Base-by-base conservation (phyloP, 306 rosid genomes). In the Rosa persica region DNA sequence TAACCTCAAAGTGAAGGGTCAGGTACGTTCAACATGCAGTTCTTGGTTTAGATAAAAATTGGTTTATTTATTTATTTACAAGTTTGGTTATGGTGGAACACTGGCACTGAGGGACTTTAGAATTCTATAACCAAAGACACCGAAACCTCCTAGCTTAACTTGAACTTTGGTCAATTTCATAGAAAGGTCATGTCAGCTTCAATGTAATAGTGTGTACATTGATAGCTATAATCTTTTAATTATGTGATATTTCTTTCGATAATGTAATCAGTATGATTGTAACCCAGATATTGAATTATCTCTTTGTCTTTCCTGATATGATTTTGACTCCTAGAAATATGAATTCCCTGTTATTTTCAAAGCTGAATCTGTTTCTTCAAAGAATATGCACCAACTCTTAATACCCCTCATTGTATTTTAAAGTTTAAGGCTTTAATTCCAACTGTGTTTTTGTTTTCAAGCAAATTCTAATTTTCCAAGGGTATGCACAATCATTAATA, bases 1-100 rank as follows among this genome's bases (percentile, higher is more conserved):
- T 79, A 92, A 90, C 67, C 97, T 93, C 78, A 93, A 93, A 86
- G 96, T 90, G 67, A 92, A 92, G 86, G 93, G 96, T 2, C 96
- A 92, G 97, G 97, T 92, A 19, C 5, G 10, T n/a, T 9, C 46
- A 25, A 7, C 22, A 4, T n/a, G 39, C 0, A 13, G 8, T 39
- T 73, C 22, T 64, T 23, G 44, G n/a, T 15, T 44, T 23, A 17
- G 40, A 55, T 57, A 44, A 6, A 30, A 43, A 34, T 27, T 22
- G 39, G 68, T 12, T 73, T 34, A 17, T 27, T 25, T 2, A 15
- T 4, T 25, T 36, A 20, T 61, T 4, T 48, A 16, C 27, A 54
- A 19, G 61, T 44, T 73, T 43, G 70, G 69, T 36, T 80, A 54
- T 8, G 22, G 68, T 38, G n/a, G n/a, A n/a, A n/a, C n/a, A n/a